Conservation (phyloP, 441 rosid genomes). For the Theobroma grandiflorum region DNA sequence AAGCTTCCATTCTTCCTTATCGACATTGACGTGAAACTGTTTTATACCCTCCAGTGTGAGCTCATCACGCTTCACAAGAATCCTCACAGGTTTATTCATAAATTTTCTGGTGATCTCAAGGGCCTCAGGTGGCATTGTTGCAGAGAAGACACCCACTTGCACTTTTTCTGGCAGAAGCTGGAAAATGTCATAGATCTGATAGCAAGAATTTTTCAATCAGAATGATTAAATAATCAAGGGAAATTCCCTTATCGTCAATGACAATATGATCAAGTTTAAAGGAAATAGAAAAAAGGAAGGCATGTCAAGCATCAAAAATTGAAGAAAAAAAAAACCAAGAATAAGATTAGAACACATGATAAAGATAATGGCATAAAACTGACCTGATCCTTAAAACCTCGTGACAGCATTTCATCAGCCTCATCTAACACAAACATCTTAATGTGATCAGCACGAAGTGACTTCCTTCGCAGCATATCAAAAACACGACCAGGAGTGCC, state of each 20-base stretch:
- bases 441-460: slow-evolving; percentile 72
- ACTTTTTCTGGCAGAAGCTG: slow-evolving; percentile 69
- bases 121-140: slow-evolving; percentile 83
- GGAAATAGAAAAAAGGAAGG: neutral
- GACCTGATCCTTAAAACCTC: slow-evolving; percentile 87
- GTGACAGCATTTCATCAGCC: slow-evolving; percentile 86
- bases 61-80: slow-evolving; percentile 79
- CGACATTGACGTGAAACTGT: slow-evolving; percentile 77
- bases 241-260: neutral
- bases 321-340: neutral
- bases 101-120: slow-evolving; percentile 86
- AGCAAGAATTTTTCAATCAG: neutral
- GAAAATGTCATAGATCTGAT: slow-evolving; percentile 78
- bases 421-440: slow-evolving; percentile 83
- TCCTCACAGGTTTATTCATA: slow-evolving; percentile 76
- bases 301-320: neutral
- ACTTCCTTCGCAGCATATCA: slow-evolving; percentile 70
- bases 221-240: neutral
- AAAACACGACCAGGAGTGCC: slow-evolving; percentile 49
- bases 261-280: neutral
- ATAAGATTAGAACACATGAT: neutral
- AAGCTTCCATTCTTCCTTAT: slow-evolving; percentile 85
- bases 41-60: slow-evolving; percentile 80
- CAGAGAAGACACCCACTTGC: slow-evolving; percentile 78
- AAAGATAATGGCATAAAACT: neutral